A percentile compares a stretch with the other conserved stretches of the same genome.
phyloP scores from a whole-genome alignment of 306 rosid species.

The Fragaria iinumae region DNA sequence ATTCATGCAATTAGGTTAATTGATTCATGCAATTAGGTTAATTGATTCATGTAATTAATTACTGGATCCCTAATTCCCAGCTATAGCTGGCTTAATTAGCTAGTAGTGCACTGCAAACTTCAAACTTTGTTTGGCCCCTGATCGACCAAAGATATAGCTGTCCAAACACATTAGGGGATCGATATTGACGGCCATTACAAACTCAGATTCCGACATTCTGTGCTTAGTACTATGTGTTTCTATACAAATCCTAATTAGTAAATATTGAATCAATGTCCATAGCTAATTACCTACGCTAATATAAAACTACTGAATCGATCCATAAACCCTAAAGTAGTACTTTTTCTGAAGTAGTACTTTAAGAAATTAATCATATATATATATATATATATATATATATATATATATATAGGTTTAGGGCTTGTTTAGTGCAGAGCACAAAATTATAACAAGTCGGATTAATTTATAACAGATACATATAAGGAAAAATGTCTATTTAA shows the following conservation, averaged over 20 bases:
- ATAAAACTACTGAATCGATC: neutral
- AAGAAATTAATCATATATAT: too few species aligned
- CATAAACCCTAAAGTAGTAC: neutral
- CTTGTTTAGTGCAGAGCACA: neutral
- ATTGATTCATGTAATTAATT: neutral
- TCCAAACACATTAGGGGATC: neutral
- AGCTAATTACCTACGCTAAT: neutral
- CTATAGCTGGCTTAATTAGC: neutral
- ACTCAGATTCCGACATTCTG: neutral
- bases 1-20: too few species aligned
- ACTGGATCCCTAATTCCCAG: neutral
- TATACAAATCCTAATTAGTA: neutral
- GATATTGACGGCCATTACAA: neutral
- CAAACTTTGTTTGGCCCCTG: neutral
- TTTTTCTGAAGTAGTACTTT: too few species aligned
- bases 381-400: too few species aligned
- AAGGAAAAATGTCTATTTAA: too few species aligned
- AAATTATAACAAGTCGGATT: neutral
- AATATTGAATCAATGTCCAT: neutral
- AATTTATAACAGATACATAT: neutral
- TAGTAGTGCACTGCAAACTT: neutral
- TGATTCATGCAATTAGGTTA: constrained; percentile 10
- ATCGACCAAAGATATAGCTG: neutral
- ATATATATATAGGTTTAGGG: neutral
- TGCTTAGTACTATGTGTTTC: neutral